Evolutionary conservation across 495 filamentous ascomycete species (phyloP), one percentile per base, ranked within the genome.

Genomic region (Trichoderma erinaceum): DNA sequence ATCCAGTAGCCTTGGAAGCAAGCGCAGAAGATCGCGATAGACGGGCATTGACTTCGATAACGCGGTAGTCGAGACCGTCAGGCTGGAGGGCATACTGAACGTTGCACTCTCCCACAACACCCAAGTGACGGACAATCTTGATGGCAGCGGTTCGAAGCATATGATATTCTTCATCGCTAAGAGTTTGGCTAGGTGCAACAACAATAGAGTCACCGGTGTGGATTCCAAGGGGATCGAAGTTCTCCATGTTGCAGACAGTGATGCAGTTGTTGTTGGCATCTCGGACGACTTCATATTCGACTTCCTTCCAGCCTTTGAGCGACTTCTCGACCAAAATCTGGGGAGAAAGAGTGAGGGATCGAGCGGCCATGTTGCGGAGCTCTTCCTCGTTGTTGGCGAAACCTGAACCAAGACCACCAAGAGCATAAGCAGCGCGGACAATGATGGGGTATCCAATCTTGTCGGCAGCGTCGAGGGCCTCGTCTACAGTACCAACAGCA

Each of bases 231-330:
- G 94, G 94, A 75, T 98, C 94, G 75, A 98, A 98, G 81, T 98
- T 98, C 82, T 98, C 94, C 94, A 98, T 98, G 82, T 98, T 98
- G 83, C 94, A 98, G 61, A 98, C 94, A 21, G 94, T 98, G 72
- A 98, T 97, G 78, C 95, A 97, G 82, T 98, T 98, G 84, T 97
- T 95, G 72, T 87, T 85, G 61, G 89, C 90, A 78, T 98, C 94
- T 68, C 94, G 88, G 46, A 98, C 94, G 43, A 98, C 94, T 77
- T 98, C 94, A 75, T 98, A 98, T 77, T 98, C 94, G 67, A 97
- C 90, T 79, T 98, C 94, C 80, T 98, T 98, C 94, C 94, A 99
- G 73, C 94, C 94, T 81, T 97, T 97, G 64, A 99, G 87, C n/a
- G 93, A 97, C 82, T 99, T 99, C 83, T 99, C 94, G 56, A 99